Percentiles rank a stretch among this genome's conserved stretches.
These are phyloP conservation scores for Auriscalpium vulgare DNA, from an alignment of 768 basidiomycete species.

Conservation along the genomic window DNA sequence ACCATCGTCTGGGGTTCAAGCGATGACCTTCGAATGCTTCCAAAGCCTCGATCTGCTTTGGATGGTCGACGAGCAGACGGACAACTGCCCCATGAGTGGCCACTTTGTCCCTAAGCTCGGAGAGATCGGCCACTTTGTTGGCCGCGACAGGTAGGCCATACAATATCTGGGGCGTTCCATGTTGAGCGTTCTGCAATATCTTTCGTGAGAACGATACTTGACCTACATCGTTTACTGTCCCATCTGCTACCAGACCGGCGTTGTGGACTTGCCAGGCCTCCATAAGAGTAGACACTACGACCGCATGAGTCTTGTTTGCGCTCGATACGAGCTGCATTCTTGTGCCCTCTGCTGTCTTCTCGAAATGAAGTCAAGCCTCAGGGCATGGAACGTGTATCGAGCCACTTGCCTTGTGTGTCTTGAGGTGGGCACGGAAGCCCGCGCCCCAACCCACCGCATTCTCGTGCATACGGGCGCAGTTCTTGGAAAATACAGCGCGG, in stretches of 20 bases:
- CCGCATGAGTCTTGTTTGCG: constrained; percentile 45
- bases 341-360: constrained; percentile 64
- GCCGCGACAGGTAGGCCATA: constrained; percentile 68
- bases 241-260: constrained; percentile 61
- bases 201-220: background rate
- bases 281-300: constrained; percentile 76
- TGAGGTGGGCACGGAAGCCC: constrained; percentile 74
- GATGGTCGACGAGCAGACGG: constrained; percentile 68
- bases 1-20: constrained; percentile 46
- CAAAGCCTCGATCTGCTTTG: constrained; percentile 58
- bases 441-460: constrained; percentile 62
- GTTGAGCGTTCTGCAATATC: constrained; percentile 1
- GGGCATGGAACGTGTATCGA: too few relatives aligned
- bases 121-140: constrained; percentile 69
- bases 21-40: constrained; percentile 48
- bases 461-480: constrained; percentile 67
- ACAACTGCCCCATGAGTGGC: constrained; percentile 47
- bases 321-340: constrained; percentile 55
- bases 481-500: constrained; percentile 58
- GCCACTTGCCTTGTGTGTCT: constrained; percentile 63
- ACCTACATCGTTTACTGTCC: constrained; percentile 60
- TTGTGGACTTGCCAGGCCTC: constrained; percentile 73
- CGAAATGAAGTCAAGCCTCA: too few relatives aligned
- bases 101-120: constrained; percentile 48
- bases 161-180: constrained; percentile 46